Evolutionary conservation across 2,329 filamentous ascomycete genomes (phyloP), one percentile per base, ranked within the genome.

Genomic region (Pyricularia sp.): DNA sequence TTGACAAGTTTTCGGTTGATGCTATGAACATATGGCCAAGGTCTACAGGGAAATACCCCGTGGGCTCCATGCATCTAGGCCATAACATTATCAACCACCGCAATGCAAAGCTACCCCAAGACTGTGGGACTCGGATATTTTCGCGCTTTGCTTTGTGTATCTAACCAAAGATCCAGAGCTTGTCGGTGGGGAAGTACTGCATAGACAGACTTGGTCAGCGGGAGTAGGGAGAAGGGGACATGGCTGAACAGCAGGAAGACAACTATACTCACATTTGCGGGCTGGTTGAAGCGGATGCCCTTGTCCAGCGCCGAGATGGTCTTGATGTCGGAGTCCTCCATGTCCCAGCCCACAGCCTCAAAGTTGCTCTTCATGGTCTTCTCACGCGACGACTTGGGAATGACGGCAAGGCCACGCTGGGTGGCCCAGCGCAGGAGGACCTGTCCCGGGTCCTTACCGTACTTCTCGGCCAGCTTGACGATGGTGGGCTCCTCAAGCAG

Each of bases 391-490:
- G 79, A 82, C 79, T 88, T 88, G 66, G 86, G 90, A 71, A 94
- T 94, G 70, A 94, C 88, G 62, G 90, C 89, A 65, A 94, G 80
- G 35, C 86, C 86, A 63, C 89, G 83, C 81, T 96, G 91, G 19
- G 91, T 96, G 26, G 91, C 86, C 92, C 92, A 96, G 71, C 91
- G 84, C 69, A 96, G 82, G 67, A 96, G 82, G 31, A 96, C 82
- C 82, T 96, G 91, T 19, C 90, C 88, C 7, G 90, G 82, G 9
- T 87, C 86, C 81, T 89, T 91, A 74, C 78, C 78, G 72, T 90
- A 80, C 79, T 89, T 91, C 71, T 81, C 75, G 22, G 90, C 87
- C 67, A 93, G 82, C 62, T 71, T 73, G 70, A 82, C 85, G 75
- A 96, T 81, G 64, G 81, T 76, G n/a, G 62, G 33, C 35, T 91